Evolutionary conservation across 768 basidiomycete genomes (phyloP), one percentile per base, ranked within the genome.

Genomic region (Hericium coralloides): DNA sequence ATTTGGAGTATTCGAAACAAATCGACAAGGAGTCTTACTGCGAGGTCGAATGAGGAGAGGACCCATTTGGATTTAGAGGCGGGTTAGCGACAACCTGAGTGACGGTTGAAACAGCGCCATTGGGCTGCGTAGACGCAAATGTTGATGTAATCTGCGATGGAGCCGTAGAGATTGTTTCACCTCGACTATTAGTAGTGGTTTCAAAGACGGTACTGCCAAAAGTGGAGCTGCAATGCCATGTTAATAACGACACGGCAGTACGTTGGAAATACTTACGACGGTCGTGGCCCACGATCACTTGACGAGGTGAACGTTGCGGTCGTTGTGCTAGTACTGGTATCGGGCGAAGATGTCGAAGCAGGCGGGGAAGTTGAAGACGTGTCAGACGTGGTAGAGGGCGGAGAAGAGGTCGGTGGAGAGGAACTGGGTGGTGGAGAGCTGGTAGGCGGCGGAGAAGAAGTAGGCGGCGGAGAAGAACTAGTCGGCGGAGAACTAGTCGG

Each of bases 1-100:
- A 4, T 6, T 31, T 31, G 31, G 31, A 31, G 61, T 14, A 38
- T 41, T 43, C n/a, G 36, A 41, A 20, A 14, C 7, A 26, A 20
- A 51, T 38, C 18, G 47, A 4, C 23, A 36, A 0, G 20, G 26
- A 8, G 12, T 39, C 82, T 69, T 68, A 89, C 88, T 80, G 73
- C 48, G 79, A 78, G 55, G 68, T 66, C 47, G 65, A 45, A 45
- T 45, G 49, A 71, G 12, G 66, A 52, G 68, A 70, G 39, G 64
- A 64, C 43, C 74, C 73, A 65, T 84, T 73, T 12, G 80, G 70
- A 53, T 73, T 79, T 41, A 90, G 76, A 17, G 89, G 89, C 18
- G 87, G 89, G 64, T 90, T 90, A n/a, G 80, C 73, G 38, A 81
- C 71, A 20, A 83, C 70, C 63, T 82, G 73, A 0, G 89, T 91